Percentiles rank a stretch among this genome's conserved stretches.
phyloP scores from a whole-genome alignment of 805 yeast genomes.

The Wickerhamiella dianesei region DNA sequence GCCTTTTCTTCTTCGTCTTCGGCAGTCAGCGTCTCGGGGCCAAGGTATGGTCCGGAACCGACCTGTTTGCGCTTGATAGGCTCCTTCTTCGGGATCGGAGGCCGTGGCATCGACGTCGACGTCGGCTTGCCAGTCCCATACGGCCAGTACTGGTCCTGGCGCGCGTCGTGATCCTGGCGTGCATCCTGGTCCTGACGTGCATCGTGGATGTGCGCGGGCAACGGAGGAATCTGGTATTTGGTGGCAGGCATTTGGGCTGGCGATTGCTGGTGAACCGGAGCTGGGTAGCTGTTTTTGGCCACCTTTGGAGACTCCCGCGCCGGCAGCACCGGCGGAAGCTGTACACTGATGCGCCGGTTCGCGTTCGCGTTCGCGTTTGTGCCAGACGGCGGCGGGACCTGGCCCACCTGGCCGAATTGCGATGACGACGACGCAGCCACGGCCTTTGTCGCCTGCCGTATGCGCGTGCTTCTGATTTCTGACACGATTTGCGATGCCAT shows the following conservation, averaged over 20 bases:
- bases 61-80: conserved; percentile 17
- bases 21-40: background rate
- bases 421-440: conserved; percentile 10
- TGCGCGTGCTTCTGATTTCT: conserved; percentile 53
- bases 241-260: too few species aligned
- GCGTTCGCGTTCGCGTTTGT: too few species aligned
- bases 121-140: conserved; percentile 2
- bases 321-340: too few species aligned
- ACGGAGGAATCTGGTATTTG: too few species aligned
- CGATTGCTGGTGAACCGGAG: too few species aligned
- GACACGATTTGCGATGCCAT: conserved; percentile 80
- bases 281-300: too few species aligned
- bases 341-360: too few species aligned
- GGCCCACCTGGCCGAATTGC: too few species aligned
- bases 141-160: conserved; percentile 1
- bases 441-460: conserved; percentile 20
- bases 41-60: background rate
- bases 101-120: background rate
- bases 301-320: too few species aligned
- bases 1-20: background rate
- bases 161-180: background rate
- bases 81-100: conserved; percentile 10
- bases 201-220: background rate
- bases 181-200: background rate
- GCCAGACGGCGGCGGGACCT: too few species aligned